Conservation (phyloP, 768 basidiomycete species). For the Lepiota subincarnata region DNA sequence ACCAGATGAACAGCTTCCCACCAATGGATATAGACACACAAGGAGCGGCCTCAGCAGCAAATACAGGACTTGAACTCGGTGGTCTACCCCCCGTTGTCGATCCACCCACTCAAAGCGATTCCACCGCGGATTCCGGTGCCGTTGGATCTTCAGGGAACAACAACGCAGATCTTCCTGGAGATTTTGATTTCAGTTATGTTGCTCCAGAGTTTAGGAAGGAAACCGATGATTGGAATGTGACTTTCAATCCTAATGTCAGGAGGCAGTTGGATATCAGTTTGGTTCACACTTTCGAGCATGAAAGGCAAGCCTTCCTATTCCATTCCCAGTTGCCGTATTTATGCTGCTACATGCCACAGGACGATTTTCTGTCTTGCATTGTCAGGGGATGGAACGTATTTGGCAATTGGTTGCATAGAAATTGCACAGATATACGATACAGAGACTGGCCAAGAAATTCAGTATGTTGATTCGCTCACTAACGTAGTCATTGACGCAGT, state of each 20-base stretch:
- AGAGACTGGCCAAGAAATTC: conserved; percentile 79
- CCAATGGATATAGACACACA: no score
- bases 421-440: conserved; percentile 95
- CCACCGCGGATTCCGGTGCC: conserved; percentile 3
- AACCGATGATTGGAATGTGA: conserved; percentile 80
- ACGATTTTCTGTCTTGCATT: conserved; percentile 91
- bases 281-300: conserved; percentile 63
- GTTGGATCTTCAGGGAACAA: not conserved
- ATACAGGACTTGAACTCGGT: no score
- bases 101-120: not conserved
- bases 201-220: conserved; percentile 58
- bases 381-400: conserved; percentile 85
- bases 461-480: conserved; percentile 44
- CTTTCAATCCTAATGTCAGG: conserved; percentile 76
- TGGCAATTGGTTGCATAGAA: conserved; percentile 91
- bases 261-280: conserved; percentile 67
- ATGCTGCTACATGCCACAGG: conserved; percentile 22
- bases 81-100: no score
- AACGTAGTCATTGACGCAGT: not conserved
- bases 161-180: conserved; percentile 27
- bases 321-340: conserved; percentile 8
- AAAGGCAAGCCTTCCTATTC: conserved; percentile 50
- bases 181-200: conserved; percentile 38
- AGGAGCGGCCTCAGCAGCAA: no score
- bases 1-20: no score